Evolutionary conservation across 306 rosid genomes (phyloP), one percentile per base, ranked within the genome.

Genomic region (Vigna angularis): DNA sequence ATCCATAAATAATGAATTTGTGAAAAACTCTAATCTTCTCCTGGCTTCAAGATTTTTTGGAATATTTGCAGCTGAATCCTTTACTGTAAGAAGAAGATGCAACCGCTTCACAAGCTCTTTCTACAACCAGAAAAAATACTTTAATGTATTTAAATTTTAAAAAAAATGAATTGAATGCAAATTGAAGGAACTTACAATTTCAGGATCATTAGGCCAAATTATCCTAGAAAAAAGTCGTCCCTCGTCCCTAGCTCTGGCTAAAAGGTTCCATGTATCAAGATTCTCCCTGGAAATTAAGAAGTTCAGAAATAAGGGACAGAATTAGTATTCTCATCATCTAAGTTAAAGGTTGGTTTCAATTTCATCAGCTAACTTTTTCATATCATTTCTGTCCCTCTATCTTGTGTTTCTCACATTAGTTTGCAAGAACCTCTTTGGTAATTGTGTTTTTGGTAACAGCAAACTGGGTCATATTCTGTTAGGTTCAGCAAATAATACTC

Each of bases 41-140:
- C 98, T 86, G 40, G 98, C 97, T 91, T 95, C 98, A 78, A 95
- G 96, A 87, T 95, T 95, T 84, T 95, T 92, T 34, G 98, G 98
- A 85, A 95, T 85, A 83, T 95, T 95, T 70, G 92, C 88, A 0
- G 98, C 93, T 50, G 98, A 86, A 74, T 95, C 98, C 86, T 95
- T 95, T 53, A 95, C 98, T 17, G 93, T 91, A 48, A 95, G 98
- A 59, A 95, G 98, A 77, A 95, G 97, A 81, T 95, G 97, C 85
- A 95, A 78, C 80, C 98, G 89, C 92, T 91, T 95, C 75, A 89
- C 91, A 53, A 89, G 93, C 84, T 95, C 98, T 79, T 85, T 89
- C 98, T 95, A 81, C 81, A 77, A 71, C 51, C 70, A 67, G 26
- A 72, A 22, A 20, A 28, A 66, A 56, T 59, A 74, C 36, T 14